Conservation (phyloP, 2,329 filamentous ascomycete species). For the Cadophora sp. region DNA sequence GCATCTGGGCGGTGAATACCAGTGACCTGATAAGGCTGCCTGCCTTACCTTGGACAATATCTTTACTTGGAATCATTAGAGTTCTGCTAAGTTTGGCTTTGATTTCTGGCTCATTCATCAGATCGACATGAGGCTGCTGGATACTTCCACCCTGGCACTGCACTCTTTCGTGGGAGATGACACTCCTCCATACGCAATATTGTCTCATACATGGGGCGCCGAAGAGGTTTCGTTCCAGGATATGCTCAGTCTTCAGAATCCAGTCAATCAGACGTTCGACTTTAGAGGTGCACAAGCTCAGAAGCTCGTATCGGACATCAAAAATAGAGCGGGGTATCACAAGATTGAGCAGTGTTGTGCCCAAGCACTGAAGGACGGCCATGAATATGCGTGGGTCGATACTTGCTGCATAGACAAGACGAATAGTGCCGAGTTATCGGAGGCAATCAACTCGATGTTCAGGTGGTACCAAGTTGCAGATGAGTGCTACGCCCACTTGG, state of each 20-base stretch:
- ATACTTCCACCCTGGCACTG: constrained; percentile 21
- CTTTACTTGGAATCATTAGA: neutral
- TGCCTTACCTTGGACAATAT: neutral
- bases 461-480: constrained; percentile 29
- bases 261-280: neutral
- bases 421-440: constrained; percentile 33
- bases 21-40: neutral
- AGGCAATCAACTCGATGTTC: constrained; percentile 14
- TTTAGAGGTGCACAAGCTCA: constrained; percentile 27
- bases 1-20: neutral
- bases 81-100: neutral
- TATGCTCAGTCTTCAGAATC: constrained; percentile 21
- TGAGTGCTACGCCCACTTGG: constrained; percentile 31
- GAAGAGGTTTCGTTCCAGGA: constrained; percentile 43
- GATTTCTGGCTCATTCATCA: neutral
- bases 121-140: constrained; percentile 27
- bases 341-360: constrained; percentile 12
- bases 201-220: constrained; percentile 44
- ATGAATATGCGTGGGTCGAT: constrained; percentile 22
- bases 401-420: constrained; percentile 38
- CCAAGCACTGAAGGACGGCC: neutral
- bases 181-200: constrained; percentile 43
- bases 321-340: constrained; percentile 2
- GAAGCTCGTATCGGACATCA: constrained; percentile 25
- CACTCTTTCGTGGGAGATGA: constrained; percentile 25